Evolutionary conservation across 1,139 yeast species (phyloP).

Genomic region (Pichia sp.): DNA sequence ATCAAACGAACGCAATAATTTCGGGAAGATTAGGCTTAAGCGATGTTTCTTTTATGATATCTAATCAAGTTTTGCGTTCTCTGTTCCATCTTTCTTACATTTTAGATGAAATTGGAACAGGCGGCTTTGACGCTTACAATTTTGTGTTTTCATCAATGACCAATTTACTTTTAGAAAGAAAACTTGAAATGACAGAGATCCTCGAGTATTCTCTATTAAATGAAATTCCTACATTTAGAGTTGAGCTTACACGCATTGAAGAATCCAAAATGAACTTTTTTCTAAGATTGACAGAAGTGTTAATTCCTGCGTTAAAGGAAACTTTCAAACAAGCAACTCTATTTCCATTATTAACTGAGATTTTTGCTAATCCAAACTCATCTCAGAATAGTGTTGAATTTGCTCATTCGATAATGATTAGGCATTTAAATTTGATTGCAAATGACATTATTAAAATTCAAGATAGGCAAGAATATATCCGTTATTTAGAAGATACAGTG

Average conservation of each 20-base stretch:
- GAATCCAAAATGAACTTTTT: conserved; percentile 50
- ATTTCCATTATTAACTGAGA: conserved; percentile 36
- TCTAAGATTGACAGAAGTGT: conserved; percentile 54
- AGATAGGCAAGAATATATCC: conserved; percentile 24
- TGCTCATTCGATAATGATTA: conserved; percentile 60
- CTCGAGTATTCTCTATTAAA: conserved; percentile 39
- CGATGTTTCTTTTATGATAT: conserved; percentile 5
- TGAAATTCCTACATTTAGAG: conserved; percentile 26
- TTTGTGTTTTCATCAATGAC: conserved; percentile 52
- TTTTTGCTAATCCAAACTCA: conserved; percentile 1
- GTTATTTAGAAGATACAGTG: conserved; percentile 14
- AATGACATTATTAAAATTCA: too few relatives aligned
- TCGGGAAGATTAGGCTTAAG: neutral
- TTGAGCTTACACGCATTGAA: conserved; percentile 32
- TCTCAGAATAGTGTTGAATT: conserved; percentile 47
- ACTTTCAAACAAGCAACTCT: conserved; percentile 24
- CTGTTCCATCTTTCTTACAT: conserved; percentile 53
- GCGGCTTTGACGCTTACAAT: conserved; percentile 66
- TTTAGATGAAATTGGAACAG: conserved; percentile 55
- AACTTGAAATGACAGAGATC: conserved; percentile 32
- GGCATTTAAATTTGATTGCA: conserved; percentile 21
- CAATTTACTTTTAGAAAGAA: conserved; percentile 39
- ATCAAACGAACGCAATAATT: neutral
- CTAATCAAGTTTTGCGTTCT: conserved; percentile 29
- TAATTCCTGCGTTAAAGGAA: conserved; percentile 27